phyloP scores from a whole-genome alignment of 192 early-diverging fungal species.

The Coemansia sp. region DNA sequence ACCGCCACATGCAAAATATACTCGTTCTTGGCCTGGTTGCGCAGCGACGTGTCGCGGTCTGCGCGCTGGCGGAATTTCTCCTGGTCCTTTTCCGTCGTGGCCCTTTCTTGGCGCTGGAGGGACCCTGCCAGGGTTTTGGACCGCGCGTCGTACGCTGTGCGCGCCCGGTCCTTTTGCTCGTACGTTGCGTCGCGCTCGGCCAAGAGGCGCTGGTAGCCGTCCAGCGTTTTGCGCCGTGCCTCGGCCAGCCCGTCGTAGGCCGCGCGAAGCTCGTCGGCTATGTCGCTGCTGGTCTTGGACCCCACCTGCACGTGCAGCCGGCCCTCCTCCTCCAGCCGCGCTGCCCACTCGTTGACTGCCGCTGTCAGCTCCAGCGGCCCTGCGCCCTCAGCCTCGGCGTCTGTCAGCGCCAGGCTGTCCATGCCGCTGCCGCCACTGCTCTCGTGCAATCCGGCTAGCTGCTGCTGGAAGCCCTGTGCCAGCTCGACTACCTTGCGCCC shows the following conservation, averaged over 20 bases:
- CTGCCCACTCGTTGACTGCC: constrained; percentile 39
- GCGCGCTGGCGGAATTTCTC: constrained; percentile 37
- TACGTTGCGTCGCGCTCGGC: constrained; percentile 40
- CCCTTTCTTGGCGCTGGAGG: constrained; percentile 45
- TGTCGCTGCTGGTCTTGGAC: constrained; percentile 34
- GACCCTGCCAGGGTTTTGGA: constrained; percentile 33
- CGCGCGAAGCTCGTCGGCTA: constrained; percentile 33
- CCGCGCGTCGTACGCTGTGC: constrained; percentile 30
- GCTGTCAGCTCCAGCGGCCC: constrained; percentile 39
- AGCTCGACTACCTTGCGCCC: constrained; percentile 42
- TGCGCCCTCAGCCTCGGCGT: constrained; percentile 24
- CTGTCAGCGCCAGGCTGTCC: constrained; percentile 39
- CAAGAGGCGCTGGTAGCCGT: constrained; percentile 43
- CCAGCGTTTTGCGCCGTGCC: constrained; percentile 28
- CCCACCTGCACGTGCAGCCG: constrained; percentile 46
- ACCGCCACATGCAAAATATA: constrained; percentile 47
- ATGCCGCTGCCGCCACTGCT: constrained; percentile 16
- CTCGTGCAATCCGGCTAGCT: constrained; percentile 22
- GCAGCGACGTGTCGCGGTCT: constrained; percentile 23
- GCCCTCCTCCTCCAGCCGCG: constrained; percentile 49
- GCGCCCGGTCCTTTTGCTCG: constrained; percentile 43
- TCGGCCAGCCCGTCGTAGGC: constrained; percentile 25
- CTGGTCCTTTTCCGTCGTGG: constrained; percentile 51
- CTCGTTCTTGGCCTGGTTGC: constrained; percentile 54
- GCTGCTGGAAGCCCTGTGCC: constrained; percentile 34